Evolutionary conservation across 2,329 filamentous ascomycete genomes (phyloP).

Genomic region (Tolypocladium sp.): DNA sequence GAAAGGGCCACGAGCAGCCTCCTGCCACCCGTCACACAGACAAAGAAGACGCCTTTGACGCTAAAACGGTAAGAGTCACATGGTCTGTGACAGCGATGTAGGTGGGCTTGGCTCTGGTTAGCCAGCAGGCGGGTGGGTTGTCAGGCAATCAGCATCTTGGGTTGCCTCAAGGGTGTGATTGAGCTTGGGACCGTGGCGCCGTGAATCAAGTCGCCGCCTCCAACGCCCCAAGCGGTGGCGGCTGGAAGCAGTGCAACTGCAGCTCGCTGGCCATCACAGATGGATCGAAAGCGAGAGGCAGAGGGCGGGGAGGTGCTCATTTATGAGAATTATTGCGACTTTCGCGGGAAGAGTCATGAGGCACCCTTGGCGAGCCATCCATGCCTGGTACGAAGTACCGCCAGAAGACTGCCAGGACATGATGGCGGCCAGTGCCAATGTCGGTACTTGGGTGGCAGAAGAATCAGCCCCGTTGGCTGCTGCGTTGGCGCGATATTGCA

Average conservation of each 20-base stretch:
- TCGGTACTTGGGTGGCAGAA: not conserved
- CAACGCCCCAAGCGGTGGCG: not conserved
- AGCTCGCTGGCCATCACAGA: not conserved
- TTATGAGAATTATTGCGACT: not conserved
- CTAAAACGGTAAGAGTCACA: conserved; percentile 5
- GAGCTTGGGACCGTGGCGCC: not conserved
- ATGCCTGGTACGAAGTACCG: not conserved
- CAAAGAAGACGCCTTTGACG: not conserved
- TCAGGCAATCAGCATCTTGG: not conserved
- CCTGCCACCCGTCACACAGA: not conserved
- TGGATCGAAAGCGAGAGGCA: not conserved
- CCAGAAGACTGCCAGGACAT: too few relatives aligned
- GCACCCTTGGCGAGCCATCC: not conserved
- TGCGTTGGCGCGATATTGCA: not conserved
- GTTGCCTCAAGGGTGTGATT: not conserved
- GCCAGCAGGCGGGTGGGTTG: conserved; percentile 1
- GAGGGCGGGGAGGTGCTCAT: not conserved
- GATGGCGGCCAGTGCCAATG: not conserved
- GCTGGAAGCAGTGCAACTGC: not conserved
- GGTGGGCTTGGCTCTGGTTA: conserved; percentile 6
- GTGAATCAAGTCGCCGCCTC: not conserved
- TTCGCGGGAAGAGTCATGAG: not conserved
- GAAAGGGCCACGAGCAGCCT: not conserved
- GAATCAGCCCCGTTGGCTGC: not conserved
- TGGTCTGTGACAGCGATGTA: conserved; percentile 6